phyloP scores from a whole-genome alignment of 495 filamentous ascomycete species.

The Xylaria nigripes region DNA sequence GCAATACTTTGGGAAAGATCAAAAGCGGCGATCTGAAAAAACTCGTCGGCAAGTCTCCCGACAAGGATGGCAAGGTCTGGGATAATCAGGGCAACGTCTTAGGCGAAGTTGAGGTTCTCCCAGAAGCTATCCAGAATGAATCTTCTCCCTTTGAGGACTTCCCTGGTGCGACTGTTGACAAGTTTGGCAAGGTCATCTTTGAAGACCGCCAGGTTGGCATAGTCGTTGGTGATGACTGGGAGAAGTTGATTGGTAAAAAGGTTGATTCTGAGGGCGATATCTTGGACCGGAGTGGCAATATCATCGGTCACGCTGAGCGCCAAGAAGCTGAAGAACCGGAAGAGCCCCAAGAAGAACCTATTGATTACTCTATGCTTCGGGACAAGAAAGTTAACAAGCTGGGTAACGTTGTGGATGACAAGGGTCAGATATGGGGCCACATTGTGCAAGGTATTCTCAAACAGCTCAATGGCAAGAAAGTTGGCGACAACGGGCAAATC shows the following conservation, averaged over 20 bases:
- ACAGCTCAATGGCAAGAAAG: conserved; percentile 59
- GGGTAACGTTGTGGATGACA: conserved; percentile 63
- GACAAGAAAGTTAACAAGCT: conserved; percentile 68
- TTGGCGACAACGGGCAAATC: conserved; percentile 65
- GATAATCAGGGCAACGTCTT: conserved; percentile 63
- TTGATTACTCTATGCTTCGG: conserved; percentile 58
- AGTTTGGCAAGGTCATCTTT: conserved; percentile 63
- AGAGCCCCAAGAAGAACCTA: conserved; percentile 31
- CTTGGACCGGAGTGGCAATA: conserved; percentile 53
- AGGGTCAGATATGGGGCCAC: conserved; percentile 63
- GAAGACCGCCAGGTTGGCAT: conserved; percentile 62
- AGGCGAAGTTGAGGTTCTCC: conserved; percentile 65
- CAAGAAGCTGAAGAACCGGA: conserved; percentile 37
- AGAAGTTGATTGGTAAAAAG: conserved; percentile 49
- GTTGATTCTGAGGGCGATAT: conserved; percentile 57
- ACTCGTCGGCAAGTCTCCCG: conserved; percentile 57
- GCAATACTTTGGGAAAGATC: conserved; percentile 61
- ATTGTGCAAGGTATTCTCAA: conserved; percentile 60
- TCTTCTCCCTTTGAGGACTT: conserved; percentile 69
- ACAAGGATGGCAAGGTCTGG: conserved; percentile 68
- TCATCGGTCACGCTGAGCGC: conserved; percentile 51
- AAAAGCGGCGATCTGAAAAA: conserved; percentile 60
- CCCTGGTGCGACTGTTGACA: conserved; percentile 58
- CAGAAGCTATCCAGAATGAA: conserved; percentile 52
- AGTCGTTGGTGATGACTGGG: conserved; percentile 58